Evolutionary conservation across 257 asterid genomes (phyloP), one percentile per base, ranked within the genome.

Genomic region (Primulina eburnea): DNA sequence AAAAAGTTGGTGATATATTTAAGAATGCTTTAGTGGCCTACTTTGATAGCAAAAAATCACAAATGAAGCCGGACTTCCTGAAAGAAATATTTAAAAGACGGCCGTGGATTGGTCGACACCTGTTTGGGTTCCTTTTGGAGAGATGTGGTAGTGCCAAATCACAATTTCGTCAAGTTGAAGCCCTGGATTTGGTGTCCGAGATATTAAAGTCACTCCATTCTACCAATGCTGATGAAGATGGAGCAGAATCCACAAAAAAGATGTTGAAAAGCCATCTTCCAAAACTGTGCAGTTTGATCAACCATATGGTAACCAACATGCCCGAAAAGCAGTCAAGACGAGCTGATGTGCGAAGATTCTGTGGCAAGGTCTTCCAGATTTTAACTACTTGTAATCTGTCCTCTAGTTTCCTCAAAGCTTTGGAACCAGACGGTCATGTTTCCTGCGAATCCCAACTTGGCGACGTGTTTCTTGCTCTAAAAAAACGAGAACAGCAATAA

Each of bases 1-100:
- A 85, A 71, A 78, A 73, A 75, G 84, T 92, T 64, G 77, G 75
- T 10, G 87, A 75, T 34, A 81, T 89, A 73, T 68, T 94, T 58
- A 85, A 87, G 84, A 82, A 59, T 52, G 81, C 73, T 32, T 72
- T 88, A 40, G 76, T 40, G 72, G 77, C 80, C 43, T 94, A 89
- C 80, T 91, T 91, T n/a, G 93, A 88, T 30, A 85, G 89, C 81
- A 94, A 91, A 71, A 94, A 86, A 76, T 85, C 93, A 20, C 97
- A 87, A 71, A 77, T 92, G 87, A 94, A 92, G 75, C 69, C 90
- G 1, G 97, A 84, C 21, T 94, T 94, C 66, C 65, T 94, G 78
- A 87, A 84, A 68, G 96, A 91, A 71, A 80, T 88, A 62, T 84
- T 94, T 55, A 86, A 62, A 80, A 78, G 99, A 67, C 79, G 88